These are phyloP conservation scores for Aureobasidium sp. DNA, from an alignment of 2,329 filamentous ascomycete genomes.

Conservation along the genomic window DNA sequence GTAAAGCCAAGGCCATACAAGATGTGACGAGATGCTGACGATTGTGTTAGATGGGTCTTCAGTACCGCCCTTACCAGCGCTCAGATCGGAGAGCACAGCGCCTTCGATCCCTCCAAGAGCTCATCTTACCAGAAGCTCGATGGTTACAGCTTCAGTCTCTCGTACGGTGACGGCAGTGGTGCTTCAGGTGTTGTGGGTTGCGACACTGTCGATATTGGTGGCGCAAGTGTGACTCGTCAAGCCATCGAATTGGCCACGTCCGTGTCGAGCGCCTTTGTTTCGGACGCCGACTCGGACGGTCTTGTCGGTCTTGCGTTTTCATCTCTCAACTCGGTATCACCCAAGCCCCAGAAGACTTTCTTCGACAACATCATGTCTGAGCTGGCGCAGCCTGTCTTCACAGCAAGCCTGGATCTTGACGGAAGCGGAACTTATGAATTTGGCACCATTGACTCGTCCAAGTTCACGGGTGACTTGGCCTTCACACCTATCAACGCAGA, in stretches of 20 bases:
- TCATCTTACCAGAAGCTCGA: slow-evolving; percentile 42
- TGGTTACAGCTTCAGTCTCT: slow-evolving; percentile 54
- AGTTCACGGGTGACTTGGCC: slow-evolving; percentile 56
- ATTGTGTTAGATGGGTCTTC: slow-evolving; percentile 56
- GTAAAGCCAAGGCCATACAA: slow-evolving; percentile 20
- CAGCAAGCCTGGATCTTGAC: slow-evolving; percentile 58
- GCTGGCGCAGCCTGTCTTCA: slow-evolving; percentile 62
- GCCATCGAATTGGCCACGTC: slow-evolving; percentile 59
- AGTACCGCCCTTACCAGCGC: slow-evolving; percentile 49
- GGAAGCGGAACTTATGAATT: slow-evolving; percentile 64
- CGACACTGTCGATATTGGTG: slow-evolving; percentile 62
- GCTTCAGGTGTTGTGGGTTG: slow-evolving; percentile 59
- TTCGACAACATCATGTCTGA: slow-evolving; percentile 61
- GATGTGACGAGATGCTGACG: neutral
- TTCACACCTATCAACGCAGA: slow-evolving; percentile 56
- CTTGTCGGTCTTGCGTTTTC: slow-evolving; percentile 63
- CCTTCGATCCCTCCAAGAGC: slow-evolving; percentile 50
- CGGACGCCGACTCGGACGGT: slow-evolving; percentile 58
- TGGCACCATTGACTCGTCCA: slow-evolving; percentile 57
- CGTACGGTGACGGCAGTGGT: slow-evolving; percentile 62
- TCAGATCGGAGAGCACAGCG: slow-evolving; percentile 46
- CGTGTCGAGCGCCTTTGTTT: slow-evolving; percentile 52
- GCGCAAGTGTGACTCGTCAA: slow-evolving; percentile 54
- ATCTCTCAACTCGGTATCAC: slow-evolving; percentile 57
- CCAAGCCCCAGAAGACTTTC: slow-evolving; percentile 61